phyloP scores from a whole-genome alignment of 2,329 filamentous ascomycete genomes.

The Neophaeococcomyces mojaviensis region DNA sequence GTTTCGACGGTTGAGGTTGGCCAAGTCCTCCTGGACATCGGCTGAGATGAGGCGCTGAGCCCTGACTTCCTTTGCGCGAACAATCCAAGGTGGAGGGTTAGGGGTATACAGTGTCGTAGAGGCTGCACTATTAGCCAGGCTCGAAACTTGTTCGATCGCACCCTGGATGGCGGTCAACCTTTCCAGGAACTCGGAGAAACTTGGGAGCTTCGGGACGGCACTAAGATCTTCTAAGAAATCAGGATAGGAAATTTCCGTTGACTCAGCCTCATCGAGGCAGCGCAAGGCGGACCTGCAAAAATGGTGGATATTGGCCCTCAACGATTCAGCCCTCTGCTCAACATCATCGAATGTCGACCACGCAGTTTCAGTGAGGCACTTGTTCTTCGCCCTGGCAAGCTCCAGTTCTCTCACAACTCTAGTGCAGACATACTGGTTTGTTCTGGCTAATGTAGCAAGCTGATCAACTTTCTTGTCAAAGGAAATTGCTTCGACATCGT shows the following conservation, averaged over 20 bases:
- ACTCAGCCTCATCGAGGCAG: constrained; percentile 58
- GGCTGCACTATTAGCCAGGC: constrained; percentile 61
- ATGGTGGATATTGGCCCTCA: constrained; percentile 59
- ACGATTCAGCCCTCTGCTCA: constrained; percentile 55
- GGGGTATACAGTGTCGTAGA: constrained; percentile 74
- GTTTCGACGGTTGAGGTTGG: constrained; percentile 70
- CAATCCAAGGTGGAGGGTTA: constrained; percentile 69
- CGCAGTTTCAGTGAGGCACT: constrained; percentile 64
- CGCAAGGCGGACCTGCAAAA: constrained; percentile 60
- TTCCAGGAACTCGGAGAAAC: constrained; percentile 10
- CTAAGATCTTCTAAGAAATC: background rate
- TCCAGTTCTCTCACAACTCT: constrained; percentile 71
- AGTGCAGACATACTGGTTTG: constrained; percentile 72
- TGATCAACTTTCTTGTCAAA: constrained; percentile 64
- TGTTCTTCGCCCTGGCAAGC: constrained; percentile 66
- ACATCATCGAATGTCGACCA: constrained; percentile 62
- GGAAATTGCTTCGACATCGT: constrained; percentile 61
- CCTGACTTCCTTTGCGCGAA: constrained; percentile 72
- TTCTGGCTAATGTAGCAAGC: constrained; percentile 67
- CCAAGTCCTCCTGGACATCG: constrained; percentile 78
- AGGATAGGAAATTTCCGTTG: background rate
- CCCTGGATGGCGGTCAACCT: constrained; percentile 15
- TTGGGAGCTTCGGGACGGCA: background rate
- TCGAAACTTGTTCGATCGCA: constrained; percentile 54
- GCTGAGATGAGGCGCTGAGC: constrained; percentile 72